Evolutionary conservation across 108 stramenopile genomes (phyloP).

Genomic region (Mediolabrus comicus): DNA sequence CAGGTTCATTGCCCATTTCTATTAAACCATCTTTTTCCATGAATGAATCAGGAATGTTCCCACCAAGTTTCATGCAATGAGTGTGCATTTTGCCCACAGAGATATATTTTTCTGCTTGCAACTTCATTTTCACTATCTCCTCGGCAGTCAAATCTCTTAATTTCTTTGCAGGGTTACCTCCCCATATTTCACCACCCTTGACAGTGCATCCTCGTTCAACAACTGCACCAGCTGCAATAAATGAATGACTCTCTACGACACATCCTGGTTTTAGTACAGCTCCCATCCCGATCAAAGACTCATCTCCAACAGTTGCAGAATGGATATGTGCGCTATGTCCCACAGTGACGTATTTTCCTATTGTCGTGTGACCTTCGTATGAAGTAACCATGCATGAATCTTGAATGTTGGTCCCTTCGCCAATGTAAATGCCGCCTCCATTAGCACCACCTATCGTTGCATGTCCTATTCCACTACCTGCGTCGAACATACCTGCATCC

Average conservation of each 20-base stretch:
- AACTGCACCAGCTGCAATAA: slow-evolving; percentile 85
- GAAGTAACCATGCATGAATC: slow-evolving; percentile 81
- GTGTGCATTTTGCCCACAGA: slow-evolving; percentile 58
- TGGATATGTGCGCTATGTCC: slow-evolving; percentile 85
- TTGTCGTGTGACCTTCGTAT: slow-evolving; percentile 53
- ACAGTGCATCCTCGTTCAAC: slow-evolving; percentile 54
- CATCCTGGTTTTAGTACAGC: slow-evolving; percentile 61
- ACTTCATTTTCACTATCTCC: slow-evolving; percentile 64
- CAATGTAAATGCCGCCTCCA: slow-evolving; percentile 83
- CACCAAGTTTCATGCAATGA: slow-evolving; percentile 81
- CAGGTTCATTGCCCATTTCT: neutral
- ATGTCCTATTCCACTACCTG: slow-evolving; percentile 36
- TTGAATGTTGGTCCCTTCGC: slow-evolving; percentile 82
- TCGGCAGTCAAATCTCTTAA: slow-evolving; percentile 69
- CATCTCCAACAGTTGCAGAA: slow-evolving; percentile 75
- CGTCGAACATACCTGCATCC: slow-evolving; percentile 32
- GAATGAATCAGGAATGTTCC: slow-evolving; percentile 45
- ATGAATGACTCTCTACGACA: slow-evolving; percentile 60
- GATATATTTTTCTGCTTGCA: slow-evolving; percentile 79
- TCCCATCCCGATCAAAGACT: slow-evolving; percentile 89
- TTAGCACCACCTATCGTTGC: slow-evolving; percentile 41
- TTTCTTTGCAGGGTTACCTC: slow-evolving; percentile 82
- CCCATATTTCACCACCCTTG: slow-evolving; percentile 81
- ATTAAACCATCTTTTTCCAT: slow-evolving; percentile 6
- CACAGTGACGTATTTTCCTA: slow-evolving; percentile 85